phyloP scores from a whole-genome alignment of 805 yeast species.

The Lachancea meyersii region DNA sequence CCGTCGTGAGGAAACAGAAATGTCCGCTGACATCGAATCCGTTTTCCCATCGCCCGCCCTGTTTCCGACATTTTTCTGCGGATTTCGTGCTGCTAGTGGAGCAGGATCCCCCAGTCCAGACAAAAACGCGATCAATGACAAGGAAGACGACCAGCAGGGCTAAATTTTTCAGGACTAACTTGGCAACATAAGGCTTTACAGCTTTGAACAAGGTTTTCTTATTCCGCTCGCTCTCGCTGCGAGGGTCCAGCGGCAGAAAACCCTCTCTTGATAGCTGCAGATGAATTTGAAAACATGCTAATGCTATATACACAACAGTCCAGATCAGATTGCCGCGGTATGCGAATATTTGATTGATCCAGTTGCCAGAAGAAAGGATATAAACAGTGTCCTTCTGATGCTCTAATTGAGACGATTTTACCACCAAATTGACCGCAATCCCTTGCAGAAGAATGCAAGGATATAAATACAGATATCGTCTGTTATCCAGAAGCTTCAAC shows the following conservation, averaged over 20 bases:
- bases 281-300: slow-evolving; percentile 20
- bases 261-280: slow-evolving; percentile 9
- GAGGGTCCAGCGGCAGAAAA: slow-evolving; percentile 14
- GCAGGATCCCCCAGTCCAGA: slow-evolving; percentile 34
- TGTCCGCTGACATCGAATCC: slow-evolving; percentile 55
- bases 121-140: slow-evolving; percentile 31
- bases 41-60: slow-evolving; percentile 39
- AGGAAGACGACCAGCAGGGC: slow-evolving; percentile 23
- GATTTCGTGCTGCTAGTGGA: slow-evolving; percentile 19
- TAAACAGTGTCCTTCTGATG: slow-evolving; percentile 18
- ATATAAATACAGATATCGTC: slow-evolving; percentile 10
- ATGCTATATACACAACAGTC: slow-evolving; percentile 20
- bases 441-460: slow-evolving; percentile 20
- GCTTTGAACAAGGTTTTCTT: slow-evolving; percentile 4
- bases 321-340: slow-evolving; percentile 32
- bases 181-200: slow-evolving; percentile 22
- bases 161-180: slow-evolving; percentile 23
- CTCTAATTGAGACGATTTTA: slow-evolving; percentile 16
- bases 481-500: slow-evolving; percentile 3
- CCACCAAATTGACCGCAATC: slow-evolving; percentile 13
- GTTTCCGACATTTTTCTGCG: slow-evolving; percentile 30
- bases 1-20: slow-evolving; percentile 39
- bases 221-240: neutral
- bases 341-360: slow-evolving; percentile 33
- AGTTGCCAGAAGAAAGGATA: slow-evolving; percentile 24